These are phyloP conservation scores for Elongisporangium senticosum DNA, from an alignment of 352 stramenopile genomes.

Conservation along the genomic window DNA sequence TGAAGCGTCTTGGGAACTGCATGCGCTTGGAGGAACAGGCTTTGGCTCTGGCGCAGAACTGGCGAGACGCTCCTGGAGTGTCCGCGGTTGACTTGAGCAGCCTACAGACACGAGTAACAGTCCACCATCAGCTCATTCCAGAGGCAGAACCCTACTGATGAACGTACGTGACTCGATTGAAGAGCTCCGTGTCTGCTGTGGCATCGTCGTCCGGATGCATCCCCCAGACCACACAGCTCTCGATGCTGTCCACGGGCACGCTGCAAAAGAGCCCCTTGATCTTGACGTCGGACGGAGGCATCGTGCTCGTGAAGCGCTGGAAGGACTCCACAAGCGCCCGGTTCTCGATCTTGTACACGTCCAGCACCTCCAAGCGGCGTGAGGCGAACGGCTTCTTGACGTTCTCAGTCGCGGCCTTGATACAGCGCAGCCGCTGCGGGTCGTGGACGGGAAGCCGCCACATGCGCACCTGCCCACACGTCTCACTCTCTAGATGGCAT, in stretches of 20 bases:
- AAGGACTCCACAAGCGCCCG: slow-evolving; percentile 47
- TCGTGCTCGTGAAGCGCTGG: slow-evolving; percentile 29
- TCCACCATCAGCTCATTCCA: too few relatives aligned
- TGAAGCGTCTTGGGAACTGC: slow-evolving; percentile 59
- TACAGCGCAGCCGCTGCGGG: slow-evolving; percentile 49
- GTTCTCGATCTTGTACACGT: slow-evolving; percentile 84
- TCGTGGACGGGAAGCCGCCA: slow-evolving; percentile 37
- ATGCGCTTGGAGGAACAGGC: slow-evolving; percentile 11
- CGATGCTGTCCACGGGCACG: slow-evolving; percentile 44
- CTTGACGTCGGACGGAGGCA: slow-evolving; percentile 21
- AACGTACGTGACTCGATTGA: slow-evolving; percentile 26
- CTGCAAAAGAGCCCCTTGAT: slow-evolving; percentile 78
- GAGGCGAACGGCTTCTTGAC: slow-evolving; percentile 49
- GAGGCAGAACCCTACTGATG: too few relatives aligned
- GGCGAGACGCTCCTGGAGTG: neutral
- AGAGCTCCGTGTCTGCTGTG: slow-evolving; percentile 15
- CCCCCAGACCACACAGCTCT: slow-evolving; percentile 54
- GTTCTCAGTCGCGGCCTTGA: slow-evolving; percentile 67
- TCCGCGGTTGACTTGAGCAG: too few relatives aligned
- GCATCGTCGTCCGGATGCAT: slow-evolving; percentile 34
- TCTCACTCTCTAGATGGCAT: slow-evolving; percentile 62
- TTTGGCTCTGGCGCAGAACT: slow-evolving; percentile 5
- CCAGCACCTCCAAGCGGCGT: slow-evolving; percentile 42
- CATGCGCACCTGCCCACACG: slow-evolving; percentile 40
- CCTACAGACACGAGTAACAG: too few relatives aligned